Evolutionary conservation across 2,329 filamentous ascomycete genomes (phyloP).

Genomic region (Botrytis byssoidea): DNA sequence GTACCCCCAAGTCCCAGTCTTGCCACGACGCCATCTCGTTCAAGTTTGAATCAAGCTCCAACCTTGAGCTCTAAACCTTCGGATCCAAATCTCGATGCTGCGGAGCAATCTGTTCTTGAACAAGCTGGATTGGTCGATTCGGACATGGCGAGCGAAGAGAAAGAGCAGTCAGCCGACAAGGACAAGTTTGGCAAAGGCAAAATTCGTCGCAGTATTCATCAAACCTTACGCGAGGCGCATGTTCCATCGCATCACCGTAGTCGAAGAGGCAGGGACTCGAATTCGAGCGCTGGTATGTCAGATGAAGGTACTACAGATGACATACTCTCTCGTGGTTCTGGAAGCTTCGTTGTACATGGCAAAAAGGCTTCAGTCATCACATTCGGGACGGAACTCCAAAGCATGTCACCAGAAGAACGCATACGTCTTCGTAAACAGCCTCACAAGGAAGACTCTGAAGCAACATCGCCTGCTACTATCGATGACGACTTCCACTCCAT

Average conservation of each 20-base stretch:
- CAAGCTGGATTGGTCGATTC: constrained; percentile 63
- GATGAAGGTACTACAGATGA: constrained; percentile 55
- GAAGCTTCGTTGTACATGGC: constrained; percentile 93
- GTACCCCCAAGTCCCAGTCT: constrained; percentile 37
- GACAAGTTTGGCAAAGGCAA: constrained; percentile 44
- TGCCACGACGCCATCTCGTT: constrained; percentile 39
- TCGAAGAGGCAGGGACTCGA: constrained; percentile 73
- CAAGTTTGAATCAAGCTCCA: constrained; percentile 38
- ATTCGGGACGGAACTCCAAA: constrained; percentile 90
- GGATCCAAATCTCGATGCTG: constrained; percentile 50
- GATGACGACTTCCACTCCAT: constrained; percentile 54
- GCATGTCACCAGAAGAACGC: constrained; percentile 70
- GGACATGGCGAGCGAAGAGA: constrained; percentile 42
- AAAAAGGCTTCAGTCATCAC: constrained; percentile 97
- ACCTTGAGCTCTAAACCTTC: constrained; percentile 31
- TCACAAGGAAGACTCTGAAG: constrained; percentile 42
- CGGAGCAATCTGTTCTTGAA: constrained; percentile 65
- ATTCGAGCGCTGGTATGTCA: constrained; percentile 53
- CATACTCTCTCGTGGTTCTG: constrained; percentile 72
- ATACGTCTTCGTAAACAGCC: constrained; percentile 60
- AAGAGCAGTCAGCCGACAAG: constrained; percentile 34
- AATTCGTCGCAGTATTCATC: constrained; percentile 81
- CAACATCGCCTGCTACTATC: constrained; percentile 27
- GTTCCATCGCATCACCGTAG: constrained; percentile 66
- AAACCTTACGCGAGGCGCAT: constrained; percentile 79